These are phyloP conservation scores for Lentinula edodes DNA, from an alignment of 768 basidiomycete genomes.

Conservation along the genomic window DNA sequence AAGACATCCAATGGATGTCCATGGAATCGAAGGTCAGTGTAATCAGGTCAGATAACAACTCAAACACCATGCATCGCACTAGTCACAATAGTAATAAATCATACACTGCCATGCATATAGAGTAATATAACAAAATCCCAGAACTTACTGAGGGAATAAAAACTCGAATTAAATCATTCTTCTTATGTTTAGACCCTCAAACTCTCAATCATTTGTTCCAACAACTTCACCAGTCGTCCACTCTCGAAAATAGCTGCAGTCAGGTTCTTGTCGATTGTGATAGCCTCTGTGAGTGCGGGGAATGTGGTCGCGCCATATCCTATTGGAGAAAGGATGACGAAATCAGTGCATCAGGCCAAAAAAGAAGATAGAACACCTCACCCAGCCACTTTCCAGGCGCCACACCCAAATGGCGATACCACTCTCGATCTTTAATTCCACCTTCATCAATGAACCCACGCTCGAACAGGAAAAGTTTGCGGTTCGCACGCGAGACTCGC, in stretches of 20 bases:
- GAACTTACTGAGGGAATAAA: no score
- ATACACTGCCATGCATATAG: no score
- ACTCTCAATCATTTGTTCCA: slow-evolving; percentile 43
- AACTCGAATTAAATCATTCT: no score
- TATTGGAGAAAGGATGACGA: slow-evolving; percentile 16
- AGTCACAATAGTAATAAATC: no score
- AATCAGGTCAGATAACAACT: no score
- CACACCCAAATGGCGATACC: slow-evolving; percentile 38
- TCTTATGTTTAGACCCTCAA: background rate
- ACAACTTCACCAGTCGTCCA: slow-evolving; percentile 43
- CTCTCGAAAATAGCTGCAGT: slow-evolving; percentile 59
- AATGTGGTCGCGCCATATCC: slow-evolving; percentile 85
- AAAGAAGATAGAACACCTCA: background rate
- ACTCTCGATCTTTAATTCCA: slow-evolving; percentile 76
- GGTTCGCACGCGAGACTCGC: slow-evolving; percentile 54
- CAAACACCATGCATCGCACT: no score
- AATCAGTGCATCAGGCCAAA: background rate
- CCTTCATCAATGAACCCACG: slow-evolving; percentile 73
- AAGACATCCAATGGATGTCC: no score
- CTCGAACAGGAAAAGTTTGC: slow-evolving; percentile 68
- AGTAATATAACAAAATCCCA: no score
- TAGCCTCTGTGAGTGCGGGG: slow-evolving; percentile 74
- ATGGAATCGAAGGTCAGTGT: no score
- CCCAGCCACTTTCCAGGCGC: slow-evolving; percentile 8
- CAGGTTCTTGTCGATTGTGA: slow-evolving; percentile 61